Conservation (phyloP, 148 eudicot genomes). For the Pharnaceum exiguum region DNA sequence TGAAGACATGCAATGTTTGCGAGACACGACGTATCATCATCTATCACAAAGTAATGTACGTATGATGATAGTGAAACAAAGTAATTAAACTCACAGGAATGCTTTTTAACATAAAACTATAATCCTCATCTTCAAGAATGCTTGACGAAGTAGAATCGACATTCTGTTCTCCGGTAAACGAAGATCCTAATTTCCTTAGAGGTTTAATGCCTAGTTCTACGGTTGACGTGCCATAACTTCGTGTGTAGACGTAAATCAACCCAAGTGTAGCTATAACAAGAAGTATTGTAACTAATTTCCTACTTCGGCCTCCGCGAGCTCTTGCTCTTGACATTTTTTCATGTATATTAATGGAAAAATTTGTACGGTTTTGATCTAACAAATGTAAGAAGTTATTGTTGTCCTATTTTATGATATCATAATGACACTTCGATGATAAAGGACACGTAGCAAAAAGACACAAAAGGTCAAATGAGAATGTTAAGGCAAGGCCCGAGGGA, state of each 20-base stretch:
- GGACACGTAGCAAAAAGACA: too few relatives aligned
- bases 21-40: not conserved
- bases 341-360: not conserved
- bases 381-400: too few relatives aligned
- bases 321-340: constrained; percentile 31
- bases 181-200: constrained; percentile 17
- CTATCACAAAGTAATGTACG: not conserved
- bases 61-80: not conserved
- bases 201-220: constrained; percentile 24
- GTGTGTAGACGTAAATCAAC: constrained; percentile 24
- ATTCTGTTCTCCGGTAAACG: constrained; percentile 23
- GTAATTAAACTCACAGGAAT: constrained; percentile 41
- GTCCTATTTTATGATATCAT: too few relatives aligned
- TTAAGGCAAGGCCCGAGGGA: not conserved
- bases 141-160: constrained; percentile 17
- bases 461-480: too few relatives aligned
- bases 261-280: constrained; percentile 22
- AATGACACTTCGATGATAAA: too few relatives aligned
- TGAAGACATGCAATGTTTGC: not conserved
- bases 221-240: constrained; percentile 14
- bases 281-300: constrained; percentile 20
- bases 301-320: constrained; percentile 26
- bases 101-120: constrained; percentile 21
- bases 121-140: constrained; percentile 26
- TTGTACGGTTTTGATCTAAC: too few relatives aligned